These are phyloP conservation scores for Mycena latifolia DNA, from an alignment of 768 basidiomycete genomes.

Conservation along the genomic window DNA sequence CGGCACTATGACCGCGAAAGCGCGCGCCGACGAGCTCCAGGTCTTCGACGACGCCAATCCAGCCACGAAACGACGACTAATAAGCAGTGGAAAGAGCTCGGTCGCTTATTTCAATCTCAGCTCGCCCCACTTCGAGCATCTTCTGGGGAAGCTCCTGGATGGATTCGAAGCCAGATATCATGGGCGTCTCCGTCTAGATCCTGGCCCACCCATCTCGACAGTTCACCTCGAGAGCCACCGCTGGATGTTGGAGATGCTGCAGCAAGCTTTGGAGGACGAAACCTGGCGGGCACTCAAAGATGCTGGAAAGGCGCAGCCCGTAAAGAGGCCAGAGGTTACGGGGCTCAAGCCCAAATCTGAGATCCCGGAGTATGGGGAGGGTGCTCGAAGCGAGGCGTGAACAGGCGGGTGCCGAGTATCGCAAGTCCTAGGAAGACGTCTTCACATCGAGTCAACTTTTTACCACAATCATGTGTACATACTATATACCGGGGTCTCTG, in stretches of 20 bases:
- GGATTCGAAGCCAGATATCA: conserved; percentile 14
- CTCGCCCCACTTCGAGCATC: not conserved
- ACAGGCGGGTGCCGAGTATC: conserved; percentile 7
- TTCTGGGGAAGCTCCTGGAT: not conserved
- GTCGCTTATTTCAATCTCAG: not conserved
- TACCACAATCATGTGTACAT: conserved; percentile 2
- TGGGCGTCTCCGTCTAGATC: conserved; percentile 7
- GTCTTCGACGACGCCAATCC: conserved; percentile 12
- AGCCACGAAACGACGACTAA: conserved; percentile 11
- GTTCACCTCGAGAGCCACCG: conserved; percentile 14
- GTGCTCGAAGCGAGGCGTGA: conserved; percentile 11
- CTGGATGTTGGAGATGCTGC: conserved; percentile 19
- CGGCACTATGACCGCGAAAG: conserved; percentile 16
- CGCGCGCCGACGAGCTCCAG: conserved; percentile 13
- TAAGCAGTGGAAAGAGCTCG: conserved; percentile 3
- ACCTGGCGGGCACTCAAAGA: conserved; percentile 14
- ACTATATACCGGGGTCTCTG: too few species aligned
- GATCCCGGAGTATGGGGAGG: conserved; percentile 19
- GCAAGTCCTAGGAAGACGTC: conserved; percentile 10
- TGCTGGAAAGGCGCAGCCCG: conserved; percentile 10
- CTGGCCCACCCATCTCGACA: conserved; percentile 8
- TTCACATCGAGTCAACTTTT: conserved; percentile 12
- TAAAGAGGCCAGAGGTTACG: conserved; percentile 3
- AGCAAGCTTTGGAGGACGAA: conserved; percentile 11
- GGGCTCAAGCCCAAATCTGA: conserved; percentile 15